Base-by-base conservation (phyloP, 768 basidiomycete species). In the Hebeloma cylindrosporum region DNA sequence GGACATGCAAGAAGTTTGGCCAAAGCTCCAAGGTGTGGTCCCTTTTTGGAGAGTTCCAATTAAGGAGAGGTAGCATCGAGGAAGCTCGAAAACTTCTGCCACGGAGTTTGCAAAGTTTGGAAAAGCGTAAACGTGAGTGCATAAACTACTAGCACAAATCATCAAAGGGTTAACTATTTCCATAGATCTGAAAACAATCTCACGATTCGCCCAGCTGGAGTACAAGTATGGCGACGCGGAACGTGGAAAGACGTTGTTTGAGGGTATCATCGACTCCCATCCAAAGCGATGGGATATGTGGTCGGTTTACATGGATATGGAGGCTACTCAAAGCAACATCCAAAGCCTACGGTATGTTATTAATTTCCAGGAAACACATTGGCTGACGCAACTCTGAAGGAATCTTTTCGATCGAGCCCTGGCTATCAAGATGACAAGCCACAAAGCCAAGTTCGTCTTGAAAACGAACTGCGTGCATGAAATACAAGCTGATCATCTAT, bases 271-370 rank as follows among this genome's bases (percentile, higher is more conserved):
- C 32, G 94, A 96, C 66, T 91, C 89, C 10, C 93, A 97, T 69
- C 86, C 93, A 3, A 97, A 94, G 67, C 80, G 92, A 43, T 86
- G 93, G 77, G 93, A 98, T 59, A 70, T 97, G 37, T 98, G 96
- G 95, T 88, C 85, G 29, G 72, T 97, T 38, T 99, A 99, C 66
- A 85, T 97, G 66, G 96, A 99, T 63, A 94, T 96, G 87, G 91
- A 98, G 61, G 85, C 83, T 4, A 76, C 78, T 23, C 84, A 86
- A 63, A 69, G 74, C 10, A 84, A 95, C 63, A 83, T 96, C 20
- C 85, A 87, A 56, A 82, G 78, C 51, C 62, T 92, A 40, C 73
- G 92, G 89, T 88, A 61, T 25, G 74, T 60, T 36, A 8, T 10
- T 47, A 39, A 21, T 14, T 6, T n/a, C 29, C 25, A 41, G 7